Evolutionary conservation across 2,329 filamentous ascomycete species (phyloP).

Genomic region (Clonostachys solani): DNA sequence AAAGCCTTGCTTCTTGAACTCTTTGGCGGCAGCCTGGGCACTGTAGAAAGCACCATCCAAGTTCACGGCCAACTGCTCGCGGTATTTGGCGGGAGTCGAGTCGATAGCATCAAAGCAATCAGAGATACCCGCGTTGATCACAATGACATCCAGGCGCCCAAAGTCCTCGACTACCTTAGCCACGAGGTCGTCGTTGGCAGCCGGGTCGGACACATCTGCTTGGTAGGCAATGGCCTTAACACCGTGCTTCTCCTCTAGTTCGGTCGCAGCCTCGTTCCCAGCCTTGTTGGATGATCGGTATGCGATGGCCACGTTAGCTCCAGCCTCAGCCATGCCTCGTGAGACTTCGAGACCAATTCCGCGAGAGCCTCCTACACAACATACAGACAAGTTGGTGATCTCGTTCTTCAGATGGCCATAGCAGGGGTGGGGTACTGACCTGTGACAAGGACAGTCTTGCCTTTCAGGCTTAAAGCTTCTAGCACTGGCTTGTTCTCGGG

Average conservation of each 20-base stretch:
- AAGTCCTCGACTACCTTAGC: slow-evolving; percentile 25
- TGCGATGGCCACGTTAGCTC: slow-evolving; percentile 12
- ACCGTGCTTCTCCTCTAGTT: slow-evolving; percentile 28
- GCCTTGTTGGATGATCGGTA: slow-evolving; percentile 12
- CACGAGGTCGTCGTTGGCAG: slow-evolving; percentile 15
- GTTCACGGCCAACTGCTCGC: slow-evolving; percentile 25
- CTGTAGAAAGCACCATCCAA: slow-evolving; percentile 36
- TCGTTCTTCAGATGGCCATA: too few relatives aligned
- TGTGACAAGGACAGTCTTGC: too few relatives aligned
- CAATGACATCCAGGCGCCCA: slow-evolving; percentile 30
- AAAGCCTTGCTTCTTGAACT: slow-evolving; percentile 25
- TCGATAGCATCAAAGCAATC: slow-evolving; percentile 27
- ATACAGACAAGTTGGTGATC: too few relatives aligned
- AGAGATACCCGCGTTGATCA: slow-evolving; percentile 35
- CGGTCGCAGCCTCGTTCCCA: slow-evolving; percentile 11
- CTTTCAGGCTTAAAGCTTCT: too few relatives aligned
- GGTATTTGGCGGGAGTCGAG: slow-evolving; percentile 11
- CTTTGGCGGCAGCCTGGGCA: slow-evolving; percentile 31
- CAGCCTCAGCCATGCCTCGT: slow-evolving; percentile 11
- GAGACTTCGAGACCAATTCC: slow-evolving; percentile 40
- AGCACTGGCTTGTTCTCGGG: too few relatives aligned
- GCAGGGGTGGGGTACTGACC: too few relatives aligned
- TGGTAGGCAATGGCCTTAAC: slow-evolving; percentile 24
- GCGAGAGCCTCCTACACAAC: slow-evolving; percentile 30
- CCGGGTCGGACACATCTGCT: slow-evolving; percentile 25